Evolutionary conservation across 768 basidiomycete species (phyloP).

Genomic region (Galerina sulciceps): DNA sequence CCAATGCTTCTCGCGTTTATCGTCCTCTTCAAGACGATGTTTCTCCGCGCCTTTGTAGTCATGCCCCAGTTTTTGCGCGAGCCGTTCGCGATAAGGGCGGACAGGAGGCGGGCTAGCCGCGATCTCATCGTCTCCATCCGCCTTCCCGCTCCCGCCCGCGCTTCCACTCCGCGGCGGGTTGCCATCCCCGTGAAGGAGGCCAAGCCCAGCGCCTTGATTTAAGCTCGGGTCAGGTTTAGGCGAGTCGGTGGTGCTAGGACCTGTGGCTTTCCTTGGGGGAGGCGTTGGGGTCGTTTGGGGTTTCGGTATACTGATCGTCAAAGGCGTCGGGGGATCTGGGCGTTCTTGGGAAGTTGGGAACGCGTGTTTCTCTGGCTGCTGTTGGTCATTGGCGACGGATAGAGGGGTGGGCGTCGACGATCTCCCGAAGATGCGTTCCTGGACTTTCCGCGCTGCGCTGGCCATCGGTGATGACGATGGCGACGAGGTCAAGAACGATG

Average conservation of each 20-base stretch:
- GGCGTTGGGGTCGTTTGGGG: constrained; percentile 39
- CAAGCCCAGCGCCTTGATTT: constrained; percentile 5
- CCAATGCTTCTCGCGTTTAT: constrained; percentile 85
- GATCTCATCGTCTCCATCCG: constrained; percentile 20
- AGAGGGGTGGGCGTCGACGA: neutral
- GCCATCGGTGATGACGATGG: constrained; percentile 13
- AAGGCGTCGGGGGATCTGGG: constrained; percentile 32
- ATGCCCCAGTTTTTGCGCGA: constrained; percentile 65
- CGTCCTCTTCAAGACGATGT: constrained; percentile 84
- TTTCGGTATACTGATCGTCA: constrained; percentile 77
- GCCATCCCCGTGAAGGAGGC: neutral
- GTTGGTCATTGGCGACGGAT: constrained; percentile 1
- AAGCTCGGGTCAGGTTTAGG: constrained; percentile 4
- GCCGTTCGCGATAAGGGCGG: constrained; percentile 61
- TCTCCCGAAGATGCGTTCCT: constrained; percentile 22
- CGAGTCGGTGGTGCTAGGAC: constrained; percentile 18
- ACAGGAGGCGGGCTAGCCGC: constrained; percentile 19
- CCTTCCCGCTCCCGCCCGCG: neutral
- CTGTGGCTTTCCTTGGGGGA: constrained; percentile 51
- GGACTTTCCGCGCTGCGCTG: constrained; percentile 19
- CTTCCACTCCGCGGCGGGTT: neutral
- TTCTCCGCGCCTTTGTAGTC: constrained; percentile 85
- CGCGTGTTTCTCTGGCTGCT: neutral
- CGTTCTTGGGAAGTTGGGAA: constrained; percentile 19
- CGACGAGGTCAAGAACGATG: neutral